Evolutionary conservation across 768 basidiomycete species (phyloP).

Genomic region (Pholiota conissans): DNA sequence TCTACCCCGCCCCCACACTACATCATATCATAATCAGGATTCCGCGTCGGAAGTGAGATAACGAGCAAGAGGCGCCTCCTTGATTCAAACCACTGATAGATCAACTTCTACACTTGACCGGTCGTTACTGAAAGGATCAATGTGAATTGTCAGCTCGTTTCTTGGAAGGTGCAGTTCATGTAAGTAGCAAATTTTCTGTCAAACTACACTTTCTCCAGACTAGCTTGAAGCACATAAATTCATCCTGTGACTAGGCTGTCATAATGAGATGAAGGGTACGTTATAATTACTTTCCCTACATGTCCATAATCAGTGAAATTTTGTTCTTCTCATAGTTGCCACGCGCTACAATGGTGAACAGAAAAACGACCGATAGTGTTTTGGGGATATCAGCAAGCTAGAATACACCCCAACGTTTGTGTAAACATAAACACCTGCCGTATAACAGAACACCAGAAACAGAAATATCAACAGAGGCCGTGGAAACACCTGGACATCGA

Average conservation of each 20-base stretch:
- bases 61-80: neutral
- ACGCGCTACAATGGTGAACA: neutral
- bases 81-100: neutral
- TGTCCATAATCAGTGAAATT: neutral
- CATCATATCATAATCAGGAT: neutral
- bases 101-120: neutral
- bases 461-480: neutral
- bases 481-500: neutral
- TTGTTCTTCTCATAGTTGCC: neutral
- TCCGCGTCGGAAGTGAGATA: neutral
- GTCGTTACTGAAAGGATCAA: too few species aligned
- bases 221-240: neutral
- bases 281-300: neutral
- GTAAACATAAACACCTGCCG: neutral
- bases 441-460: neutral
- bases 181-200: too few species aligned
- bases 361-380: neutral
- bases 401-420: too few species aligned
- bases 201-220: neutral
- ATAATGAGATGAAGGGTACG: too few species aligned
- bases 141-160: too few species aligned
- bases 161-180: neutral
- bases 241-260: too few species aligned
- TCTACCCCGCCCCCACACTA: neutral
- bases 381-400: neutral